Evolutionary conservation across 1,284 basidiomycete species (phyloP).

Genomic region (Trichosporon asahii): DNA sequence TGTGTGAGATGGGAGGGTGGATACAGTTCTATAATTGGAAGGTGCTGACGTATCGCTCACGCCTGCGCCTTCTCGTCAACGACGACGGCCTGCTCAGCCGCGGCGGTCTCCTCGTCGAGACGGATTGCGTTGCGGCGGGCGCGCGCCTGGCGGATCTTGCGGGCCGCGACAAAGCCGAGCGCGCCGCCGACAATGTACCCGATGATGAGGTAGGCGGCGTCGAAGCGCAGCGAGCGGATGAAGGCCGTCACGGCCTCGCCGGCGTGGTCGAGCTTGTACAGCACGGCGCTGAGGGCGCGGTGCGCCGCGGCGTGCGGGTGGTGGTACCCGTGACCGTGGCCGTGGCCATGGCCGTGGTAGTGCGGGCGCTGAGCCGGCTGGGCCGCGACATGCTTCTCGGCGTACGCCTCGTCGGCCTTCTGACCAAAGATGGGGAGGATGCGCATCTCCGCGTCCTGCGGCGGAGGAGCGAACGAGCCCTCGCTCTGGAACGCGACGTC

Average conservation of each 20-base stretch:
- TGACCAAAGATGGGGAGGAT: constrained; percentile 16
- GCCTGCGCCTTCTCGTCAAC: not conserved
- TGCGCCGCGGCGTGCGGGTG: not conserved
- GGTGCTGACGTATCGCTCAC: no score
- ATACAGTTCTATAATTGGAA: not conserved
- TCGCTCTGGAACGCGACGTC: constrained; percentile 7
- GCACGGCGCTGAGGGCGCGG: not conserved
- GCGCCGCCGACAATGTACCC: not conserved
- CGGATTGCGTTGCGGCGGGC: not conserved
- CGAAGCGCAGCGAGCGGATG: not conserved
- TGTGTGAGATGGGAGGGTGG: no score
- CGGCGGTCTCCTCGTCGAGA: not conserved
- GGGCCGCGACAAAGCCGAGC: not conserved
- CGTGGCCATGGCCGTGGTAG: not conserved
- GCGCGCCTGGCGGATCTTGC: constrained; percentile 5
- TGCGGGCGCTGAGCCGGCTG: not conserved
- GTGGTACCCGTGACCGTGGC: not conserved
- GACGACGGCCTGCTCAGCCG: not conserved
- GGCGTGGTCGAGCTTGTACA: not conserved
- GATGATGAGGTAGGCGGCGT: constrained; percentile 3
- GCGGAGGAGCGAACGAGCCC: constrained; percentile 12
- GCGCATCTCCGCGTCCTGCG: constrained; percentile 2
- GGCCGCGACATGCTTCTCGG: not conserved
- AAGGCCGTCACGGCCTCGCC: not conserved
- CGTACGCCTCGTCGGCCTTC: not conserved